Evolutionary conservation across 2,329 filamentous ascomycete species (phyloP), one percentile per base, ranked within the genome.

Genomic region (Penicillium sp.): DNA sequence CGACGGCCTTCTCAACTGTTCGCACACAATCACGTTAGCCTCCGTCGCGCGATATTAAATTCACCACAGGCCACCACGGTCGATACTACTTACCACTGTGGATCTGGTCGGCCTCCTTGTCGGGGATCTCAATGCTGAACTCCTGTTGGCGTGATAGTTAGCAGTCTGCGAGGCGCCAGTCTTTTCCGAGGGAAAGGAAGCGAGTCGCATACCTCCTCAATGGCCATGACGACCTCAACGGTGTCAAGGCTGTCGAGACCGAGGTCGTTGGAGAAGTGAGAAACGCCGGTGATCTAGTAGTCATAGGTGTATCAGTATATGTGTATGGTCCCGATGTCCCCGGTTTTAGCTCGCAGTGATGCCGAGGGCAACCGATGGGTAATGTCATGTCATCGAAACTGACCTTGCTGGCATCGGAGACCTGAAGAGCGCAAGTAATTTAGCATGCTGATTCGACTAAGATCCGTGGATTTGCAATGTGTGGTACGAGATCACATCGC

Each of bases 161-260:
- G 63, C 59, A 45, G 56, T 62, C 59, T 38, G 67, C 63, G 45
- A 12, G 51, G 28, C 2, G 33, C n/a, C 22, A 53, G 51, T 55
- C 15, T 64, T 60, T 60, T 35, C 53, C 64, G 56, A 66, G 59
- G 56, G 38, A 64, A 61, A 67, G 56, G 47, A 50, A 40, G 35
- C 44, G 1, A 35, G 30, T 44, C 51, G 59, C 72, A 68, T 82
- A 93, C 91, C 89, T 99, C 95, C 87, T 99, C 95, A 82, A 99
- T 98, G 70, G 95, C 95, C 95, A 99, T 99, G 74, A 99, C 95
- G 70, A 99, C 95, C 86, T 99, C 95, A 68, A 99, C 95, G 67
- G 95, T 97, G 81, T 99, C 95, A 80, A 99, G 87, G 83, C 91
- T 96, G 85, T 99, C 95, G 75, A 99, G 85, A 69, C 93, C 95